Evolutionary conservation across 768 basidiomycete genomes (phyloP), one percentile per base, ranked within the genome.

Genomic region (Collybiopsis luxurians): DNA sequence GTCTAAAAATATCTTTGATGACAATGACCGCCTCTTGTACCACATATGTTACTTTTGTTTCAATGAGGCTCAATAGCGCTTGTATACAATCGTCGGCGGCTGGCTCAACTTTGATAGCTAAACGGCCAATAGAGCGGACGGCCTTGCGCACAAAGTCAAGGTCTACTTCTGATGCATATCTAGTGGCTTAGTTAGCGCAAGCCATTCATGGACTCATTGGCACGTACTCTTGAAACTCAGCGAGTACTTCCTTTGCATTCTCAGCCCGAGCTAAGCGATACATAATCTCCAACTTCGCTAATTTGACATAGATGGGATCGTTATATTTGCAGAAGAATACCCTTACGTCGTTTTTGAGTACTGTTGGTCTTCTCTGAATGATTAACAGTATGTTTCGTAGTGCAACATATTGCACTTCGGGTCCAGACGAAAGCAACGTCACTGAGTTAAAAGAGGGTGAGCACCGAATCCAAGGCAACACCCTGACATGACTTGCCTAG

Each of bases 291-390:
- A 99, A 78, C 65, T 99, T 98, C 49, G 95, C 96, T 28, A 99
- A 80, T 70, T 99, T 98, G 69, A 98, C 93, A 69, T 98, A 99
- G 63, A 98, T 97, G 2, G 97, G 97, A 66, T 98, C 97, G 69
- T 98, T 98, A 72, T 98, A 99, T 73, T 99, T 98, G 89, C 95
- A 98, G 75, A 99, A 99, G 75, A 99, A 98, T 13, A 98, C 95
- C 65, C 94, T 94, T 66, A 99, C 96, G 67, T 98, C 97, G 72
- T 97, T 97, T 73, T 91, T 91, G 40, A 99, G 77, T 30, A 99
- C 92, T 12, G 86, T 72, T 2, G 97, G 95, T 28, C 97, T 82
- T 47, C 96, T 84, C 74, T 98, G 97, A 60, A 99, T 95, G 69
- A 99, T 97, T 47, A 99, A 82, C 48, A 98, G 80, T 67, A 99